Base-by-base conservation (phyloP, 139 green algal genomes). In the Chlorella sp. region DNA sequence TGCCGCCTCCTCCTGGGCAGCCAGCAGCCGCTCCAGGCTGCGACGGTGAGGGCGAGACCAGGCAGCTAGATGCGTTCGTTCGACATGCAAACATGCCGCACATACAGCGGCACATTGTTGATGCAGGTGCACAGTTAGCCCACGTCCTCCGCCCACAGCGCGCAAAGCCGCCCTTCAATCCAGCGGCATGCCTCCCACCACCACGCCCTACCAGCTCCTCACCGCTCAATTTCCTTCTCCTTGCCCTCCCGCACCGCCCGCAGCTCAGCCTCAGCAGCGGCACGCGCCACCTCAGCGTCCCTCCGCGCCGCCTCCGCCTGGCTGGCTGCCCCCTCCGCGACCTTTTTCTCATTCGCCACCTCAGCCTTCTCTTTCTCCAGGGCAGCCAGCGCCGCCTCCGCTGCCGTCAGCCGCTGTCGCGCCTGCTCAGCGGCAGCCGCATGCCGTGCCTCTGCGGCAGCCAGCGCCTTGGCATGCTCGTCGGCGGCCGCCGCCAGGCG, bases 11-110 rank as follows among this genome's bases (percentile, higher is more conserved):
- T 83, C 77, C 32, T 73, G 77, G 0, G 77, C 77, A 22, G 58
- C 67, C 36, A 83, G 60, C 77, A 83, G 40, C 26, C 43, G 58
- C 77, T 74, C 30, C 77, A 83, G 77, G 41, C 77, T 83, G 77
- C 76, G 54, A 3, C 16, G 17, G 32, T 3, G 43, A 40, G 13
- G 14, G 46, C 30, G 69, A 13, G 56, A 34, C 22, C 38, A 19
- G 26, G 41, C 40, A 56, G 22, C 69, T n/a, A n/a, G n/a, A n/a
- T n/a, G n/a, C n/a, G n/a, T n/a, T n/a, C n/a, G n/a, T n/a, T n/a
- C n/a, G n/a, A n/a, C n/a, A n/a, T n/a, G n/a, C n/a, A n/a, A n/a
- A n/a, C n/a, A n/a, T n/a, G n/a, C n/a, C n/a, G n/a, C n/a, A n/a
- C 16, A 38, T 30, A 20, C 73, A 36, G 38, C 3, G 13, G 1